Percentiles rank a stretch among this genome's conserved stretches.
phyloP scores from a whole-genome alignment of 805 yeast species.

The Metschnikowia amazonensis region DNA sequence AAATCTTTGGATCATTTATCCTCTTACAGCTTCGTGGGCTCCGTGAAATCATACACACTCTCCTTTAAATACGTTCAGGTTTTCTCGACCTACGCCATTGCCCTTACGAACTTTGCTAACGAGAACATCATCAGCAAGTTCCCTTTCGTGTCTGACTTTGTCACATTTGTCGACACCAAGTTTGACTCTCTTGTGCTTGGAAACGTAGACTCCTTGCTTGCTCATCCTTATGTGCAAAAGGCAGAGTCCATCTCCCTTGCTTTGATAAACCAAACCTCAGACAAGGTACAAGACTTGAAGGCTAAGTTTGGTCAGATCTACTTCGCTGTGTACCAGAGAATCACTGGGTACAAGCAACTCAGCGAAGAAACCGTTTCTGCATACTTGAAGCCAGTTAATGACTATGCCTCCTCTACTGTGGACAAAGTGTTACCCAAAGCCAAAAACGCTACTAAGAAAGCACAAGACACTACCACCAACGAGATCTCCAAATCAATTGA shows the following conservation, averaged over 20 bases:
- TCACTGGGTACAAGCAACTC: slow-evolving; percentile 11
- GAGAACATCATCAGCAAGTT: slow-evolving; percentile 22
- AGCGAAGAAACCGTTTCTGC: slow-evolving; percentile 16
- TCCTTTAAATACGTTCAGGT: slow-evolving; percentile 25
- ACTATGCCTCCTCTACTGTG: slow-evolving; percentile 23
- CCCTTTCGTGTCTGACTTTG: slow-evolving; percentile 17
- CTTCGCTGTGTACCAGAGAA: slow-evolving; percentile 7
- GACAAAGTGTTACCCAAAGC: slow-evolving; percentile 28
- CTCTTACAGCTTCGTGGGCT: slow-evolving; percentile 29
- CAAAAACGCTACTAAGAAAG: slow-evolving; percentile 13
- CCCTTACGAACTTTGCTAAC: slow-evolving; percentile 22
- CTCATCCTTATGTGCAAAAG: slow-evolving; percentile 12
- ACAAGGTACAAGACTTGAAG: slow-evolving; percentile 7
- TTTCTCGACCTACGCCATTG: slow-evolving; percentile 22
- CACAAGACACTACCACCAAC: slow-evolving; percentile 16
- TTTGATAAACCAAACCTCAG: slow-evolving; percentile 10
- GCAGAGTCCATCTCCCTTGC: slow-evolving; percentile 7
- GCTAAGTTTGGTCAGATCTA: slow-evolving; percentile 9
- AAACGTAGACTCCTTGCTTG: slow-evolving; percentile 20
- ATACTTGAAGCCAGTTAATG: slow-evolving; percentile 26
- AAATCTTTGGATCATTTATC: slow-evolving; percentile 31
- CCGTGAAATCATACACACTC: slow-evolving; percentile 21
- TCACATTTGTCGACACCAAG: slow-evolving; percentile 22
- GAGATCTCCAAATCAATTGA: slow-evolving; percentile 22
- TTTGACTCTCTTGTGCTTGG: slow-evolving; percentile 24